Percentiles rank a stretch among this genome's conserved stretches.
These are phyloP conservation scores for Trichoderma sp. DNA, from an alignment of 2,329 filamentous ascomycete genomes.

Conservation along the genomic window DNA sequence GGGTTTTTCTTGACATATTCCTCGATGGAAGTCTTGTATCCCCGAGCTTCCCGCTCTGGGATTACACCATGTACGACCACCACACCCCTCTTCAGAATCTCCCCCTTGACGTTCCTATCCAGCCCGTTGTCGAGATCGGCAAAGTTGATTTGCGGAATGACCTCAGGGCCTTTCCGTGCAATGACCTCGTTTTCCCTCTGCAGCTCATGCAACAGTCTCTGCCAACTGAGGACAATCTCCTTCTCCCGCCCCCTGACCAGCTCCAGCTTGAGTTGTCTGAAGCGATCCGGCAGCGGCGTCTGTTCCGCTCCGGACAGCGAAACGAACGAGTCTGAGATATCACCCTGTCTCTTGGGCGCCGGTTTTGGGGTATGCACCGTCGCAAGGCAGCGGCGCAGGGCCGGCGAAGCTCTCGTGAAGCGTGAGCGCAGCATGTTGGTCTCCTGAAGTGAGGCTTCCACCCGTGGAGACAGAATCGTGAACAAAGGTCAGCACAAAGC, in stretches of 20 bases:
- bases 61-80: slow-evolving; percentile 68
- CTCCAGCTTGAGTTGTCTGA: slow-evolving; percentile 57
- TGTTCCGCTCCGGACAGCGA: slow-evolving; percentile 55
- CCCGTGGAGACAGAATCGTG: no score
- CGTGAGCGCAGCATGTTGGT: slow-evolving; percentile 29
- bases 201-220: slow-evolving; percentile 50
- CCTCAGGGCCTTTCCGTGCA: slow-evolving; percentile 46
- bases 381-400: slow-evolving; percentile 15
- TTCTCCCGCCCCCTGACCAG: slow-evolving; percentile 55
- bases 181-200: slow-evolving; percentile 52
- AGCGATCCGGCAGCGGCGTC: slow-evolving; percentile 56
- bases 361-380: slow-evolving; percentile 26
- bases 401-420: slow-evolving; percentile 22
- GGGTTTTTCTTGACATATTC: slow-evolving; percentile 68
- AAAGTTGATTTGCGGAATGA: slow-evolving; percentile 59
- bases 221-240: slow-evolving; percentile 52
- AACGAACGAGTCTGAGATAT: slow-evolving; percentile 64
- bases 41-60: slow-evolving; percentile 62
- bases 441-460: not conserved
- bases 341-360: slow-evolving; percentile 55
- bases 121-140: slow-evolving; percentile 47
- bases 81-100: slow-evolving; percentile 63
- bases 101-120: slow-evolving; percentile 41
- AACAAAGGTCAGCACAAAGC: not conserved
- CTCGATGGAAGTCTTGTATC: slow-evolving; percentile 65